Evolutionary conservation across 2,329 filamentous ascomycete species (phyloP).

Genomic region (Beauveria rudraprayagi): DNA sequence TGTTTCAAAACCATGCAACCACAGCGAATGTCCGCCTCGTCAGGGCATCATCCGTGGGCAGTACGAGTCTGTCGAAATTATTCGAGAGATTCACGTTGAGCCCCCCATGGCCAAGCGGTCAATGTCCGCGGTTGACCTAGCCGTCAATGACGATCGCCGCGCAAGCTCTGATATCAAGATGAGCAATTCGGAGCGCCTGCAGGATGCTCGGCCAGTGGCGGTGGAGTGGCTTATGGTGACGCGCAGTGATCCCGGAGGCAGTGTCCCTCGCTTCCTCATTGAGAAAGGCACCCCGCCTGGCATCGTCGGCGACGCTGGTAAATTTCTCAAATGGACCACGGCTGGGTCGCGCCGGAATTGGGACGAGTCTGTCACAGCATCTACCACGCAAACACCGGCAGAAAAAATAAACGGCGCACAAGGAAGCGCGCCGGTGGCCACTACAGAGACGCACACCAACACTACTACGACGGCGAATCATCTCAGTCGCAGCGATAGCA

Average conservation of each 20-base stretch:
- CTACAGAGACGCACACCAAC: background rate
- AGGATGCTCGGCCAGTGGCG: slow-evolving; percentile 30
- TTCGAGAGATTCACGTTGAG: slow-evolving; percentile 66
- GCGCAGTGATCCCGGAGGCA: slow-evolving; percentile 79
- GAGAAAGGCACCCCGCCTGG: slow-evolving; percentile 77
- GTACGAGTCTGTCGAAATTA: slow-evolving; percentile 89
- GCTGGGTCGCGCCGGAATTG: slow-evolving; percentile 23
- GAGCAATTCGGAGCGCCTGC: slow-evolving; percentile 11
- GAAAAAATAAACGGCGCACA: background rate
- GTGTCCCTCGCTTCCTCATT: slow-evolving; percentile 84
- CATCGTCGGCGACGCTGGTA: slow-evolving; percentile 69
- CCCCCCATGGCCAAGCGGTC: slow-evolving; percentile 28
- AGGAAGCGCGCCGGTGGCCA: background rate
- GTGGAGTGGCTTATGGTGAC: slow-evolving; percentile 93
- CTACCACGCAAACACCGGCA: slow-evolving; percentile 3
- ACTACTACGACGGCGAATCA: background rate
- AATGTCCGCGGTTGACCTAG: slow-evolving; percentile 25
- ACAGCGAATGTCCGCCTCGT: slow-evolving; percentile 62
- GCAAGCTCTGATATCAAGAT: slow-evolving; percentile 8
- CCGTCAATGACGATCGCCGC: background rate
- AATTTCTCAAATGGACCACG: slow-evolving; percentile 69
- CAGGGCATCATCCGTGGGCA: slow-evolving; percentile 71
- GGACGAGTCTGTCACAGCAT: slow-evolving; percentile 26
- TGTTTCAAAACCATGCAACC: slow-evolving; percentile 74
- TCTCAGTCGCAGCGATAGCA: background rate